Percentiles rank a stretch among this genome's conserved stretches.
phyloP scores from a whole-genome alignment of 371 early-diverging fungal genomes.

The Mortierella sp. region DNA sequence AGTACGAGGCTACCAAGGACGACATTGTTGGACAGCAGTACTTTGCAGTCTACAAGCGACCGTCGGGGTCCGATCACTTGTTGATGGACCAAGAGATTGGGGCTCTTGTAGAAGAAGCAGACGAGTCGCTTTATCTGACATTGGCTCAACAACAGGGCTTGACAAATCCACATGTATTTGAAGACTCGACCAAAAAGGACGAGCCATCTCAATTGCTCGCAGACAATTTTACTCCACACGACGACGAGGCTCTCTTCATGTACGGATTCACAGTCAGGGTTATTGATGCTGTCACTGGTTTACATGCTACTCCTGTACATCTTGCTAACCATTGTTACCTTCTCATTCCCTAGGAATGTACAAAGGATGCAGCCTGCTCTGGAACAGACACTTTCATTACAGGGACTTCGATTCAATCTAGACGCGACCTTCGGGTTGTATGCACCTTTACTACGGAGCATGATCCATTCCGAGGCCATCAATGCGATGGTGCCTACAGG shows the following conservation, averaged over 20 bases:
- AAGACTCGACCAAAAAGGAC: slow-evolving; percentile 10
- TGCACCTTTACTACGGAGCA: slow-evolving; percentile 34
- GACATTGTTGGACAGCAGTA: slow-evolving; percentile 38
- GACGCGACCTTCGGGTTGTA: slow-evolving; percentile 20
- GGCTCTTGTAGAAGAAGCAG: slow-evolving; percentile 29
- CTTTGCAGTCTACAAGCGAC: slow-evolving; percentile 29
- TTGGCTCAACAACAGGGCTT: slow-evolving; percentile 8
- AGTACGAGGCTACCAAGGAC: slow-evolving; percentile 34
- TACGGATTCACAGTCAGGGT: too few species aligned
- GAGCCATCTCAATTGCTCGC: slow-evolving; percentile 21
- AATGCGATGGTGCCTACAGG: slow-evolving; percentile 36
- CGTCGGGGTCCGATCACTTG: slow-evolving; percentile 40
- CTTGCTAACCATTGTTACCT: background rate
- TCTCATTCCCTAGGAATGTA: slow-evolving; percentile 17
- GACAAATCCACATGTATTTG: slow-evolving; percentile 8
- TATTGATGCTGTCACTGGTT: too few species aligned
- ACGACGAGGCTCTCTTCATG: too few species aligned
- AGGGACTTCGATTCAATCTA: slow-evolving; percentile 34
- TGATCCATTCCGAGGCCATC: slow-evolving; percentile 29
- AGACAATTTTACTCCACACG: slow-evolving; percentile 25
- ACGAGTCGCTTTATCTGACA: slow-evolving; percentile 19
- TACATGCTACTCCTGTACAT: too few species aligned
- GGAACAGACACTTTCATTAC: slow-evolving; percentile 33
- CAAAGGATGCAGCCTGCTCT: slow-evolving; percentile 32
- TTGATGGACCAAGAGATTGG: slow-evolving; percentile 38